Percentiles rank a stretch among this genome's conserved stretches.
Evolutionary conservation across 2,329 filamentous ascomycete species (phyloP).

Genomic region (Penicillium sp.): DNA sequence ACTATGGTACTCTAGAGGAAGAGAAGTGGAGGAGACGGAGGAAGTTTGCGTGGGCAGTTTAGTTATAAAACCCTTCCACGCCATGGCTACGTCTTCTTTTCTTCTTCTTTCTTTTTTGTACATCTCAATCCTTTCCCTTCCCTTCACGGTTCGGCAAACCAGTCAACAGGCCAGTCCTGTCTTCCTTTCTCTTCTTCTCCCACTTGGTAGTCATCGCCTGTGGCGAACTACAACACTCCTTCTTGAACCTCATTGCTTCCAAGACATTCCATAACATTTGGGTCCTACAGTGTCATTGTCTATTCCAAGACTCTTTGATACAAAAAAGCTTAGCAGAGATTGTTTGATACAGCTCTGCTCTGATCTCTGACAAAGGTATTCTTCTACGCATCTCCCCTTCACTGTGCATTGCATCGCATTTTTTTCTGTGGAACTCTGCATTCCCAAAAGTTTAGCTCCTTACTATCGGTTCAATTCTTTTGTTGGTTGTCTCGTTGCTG

Average conservation of each 20-base stretch:
- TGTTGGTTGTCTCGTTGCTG: background rate
- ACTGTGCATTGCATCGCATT: background rate
- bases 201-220: conserved; percentile 38
- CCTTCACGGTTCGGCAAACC: conserved; percentile 32
- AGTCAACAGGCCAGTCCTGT: conserved; percentile 42
- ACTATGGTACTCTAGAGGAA: background rate
- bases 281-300: conserved; percentile 5
- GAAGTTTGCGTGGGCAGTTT: conserved; percentile 5
- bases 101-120: conserved; percentile 22
- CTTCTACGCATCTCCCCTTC: conserved; percentile 6
- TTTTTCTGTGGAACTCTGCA: background rate
- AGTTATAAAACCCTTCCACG: conserved; percentile 30
- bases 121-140: conserved; percentile 28
- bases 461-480: background rate
- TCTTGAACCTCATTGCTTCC: conserved; percentile 17
- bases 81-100: conserved; percentile 19
- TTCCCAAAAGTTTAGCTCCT: background rate
- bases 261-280: conserved; percentile 6
- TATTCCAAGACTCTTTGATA: background rate
- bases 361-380: conserved; percentile 34
- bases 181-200: conserved; percentile 34
- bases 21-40: background rate
- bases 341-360: conserved; percentile 15
- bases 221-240: conserved; percentile 39
- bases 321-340: conserved; percentile 15